These are phyloP conservation scores for Chlorella sp. DNA, from an alignment of 139 green algal genomes.

Conservation along the genomic window DNA sequence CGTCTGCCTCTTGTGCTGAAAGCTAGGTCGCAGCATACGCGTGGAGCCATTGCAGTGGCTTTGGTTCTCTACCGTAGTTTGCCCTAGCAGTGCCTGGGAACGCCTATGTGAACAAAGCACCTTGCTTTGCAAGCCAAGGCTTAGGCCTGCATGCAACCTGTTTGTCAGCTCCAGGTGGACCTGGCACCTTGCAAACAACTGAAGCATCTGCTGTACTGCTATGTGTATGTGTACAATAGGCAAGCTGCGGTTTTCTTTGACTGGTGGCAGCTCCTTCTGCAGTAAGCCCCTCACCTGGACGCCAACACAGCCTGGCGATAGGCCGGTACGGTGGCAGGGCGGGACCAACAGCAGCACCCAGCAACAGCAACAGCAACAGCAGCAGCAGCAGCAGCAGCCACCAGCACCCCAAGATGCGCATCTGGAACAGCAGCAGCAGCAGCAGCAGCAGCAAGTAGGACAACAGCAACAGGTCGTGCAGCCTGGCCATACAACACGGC, in stretches of 20 bases:
- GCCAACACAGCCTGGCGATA: neutral
- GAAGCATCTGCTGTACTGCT: no score
- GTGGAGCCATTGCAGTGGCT: neutral
- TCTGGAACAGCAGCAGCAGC: neutral
- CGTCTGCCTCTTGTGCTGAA: neutral
- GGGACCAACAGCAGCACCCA: no score
- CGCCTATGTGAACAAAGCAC: neutral
- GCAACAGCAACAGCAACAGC: no score
- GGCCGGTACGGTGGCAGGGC: neutral
- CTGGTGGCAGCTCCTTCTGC: slow-evolving; percentile 50
- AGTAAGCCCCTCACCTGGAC: neutral
- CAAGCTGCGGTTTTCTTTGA: slow-evolving; percentile 61
- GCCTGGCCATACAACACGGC: neutral
- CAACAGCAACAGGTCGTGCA: neutral
- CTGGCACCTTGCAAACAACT: no score
- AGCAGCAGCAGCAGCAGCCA: no score
- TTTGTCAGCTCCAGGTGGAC: neutral
- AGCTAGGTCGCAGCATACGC: neutral
- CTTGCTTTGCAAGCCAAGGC: neutral
- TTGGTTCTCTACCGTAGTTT: neutral
- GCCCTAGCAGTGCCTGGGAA: neutral
- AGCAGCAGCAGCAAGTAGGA: neutral
- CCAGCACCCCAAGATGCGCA: neutral
- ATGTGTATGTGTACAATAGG: no score
- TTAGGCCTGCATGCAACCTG: neutral